phyloP scores from a whole-genome alignment of 345 rosid genomes.

The Populus euphratica region DNA sequence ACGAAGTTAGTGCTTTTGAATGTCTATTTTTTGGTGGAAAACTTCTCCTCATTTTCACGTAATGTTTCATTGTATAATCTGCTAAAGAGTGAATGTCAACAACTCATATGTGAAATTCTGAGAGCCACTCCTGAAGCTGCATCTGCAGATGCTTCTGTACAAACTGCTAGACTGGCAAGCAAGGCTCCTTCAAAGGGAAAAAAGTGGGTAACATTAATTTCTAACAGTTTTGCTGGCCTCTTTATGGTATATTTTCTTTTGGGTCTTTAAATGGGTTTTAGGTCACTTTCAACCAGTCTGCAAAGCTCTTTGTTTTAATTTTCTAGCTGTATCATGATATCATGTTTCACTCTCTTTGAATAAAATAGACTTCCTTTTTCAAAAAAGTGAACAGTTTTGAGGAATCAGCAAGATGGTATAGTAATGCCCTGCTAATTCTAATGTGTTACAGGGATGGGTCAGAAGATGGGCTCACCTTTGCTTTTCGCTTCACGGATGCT shows the following conservation, averaged over 20 bases:
- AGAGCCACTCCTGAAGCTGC: slow-evolving; percentile 99
- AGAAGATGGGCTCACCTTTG: slow-evolving; percentile 88
- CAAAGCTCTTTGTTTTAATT: not conserved
- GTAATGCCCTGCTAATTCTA: slow-evolving; percentile 26
- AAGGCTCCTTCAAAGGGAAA: slow-evolving; percentile 71
- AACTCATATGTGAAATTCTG: slow-evolving; percentile 95
- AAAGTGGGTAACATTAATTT: slow-evolving; percentile 40
- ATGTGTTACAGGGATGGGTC: slow-evolving; percentile 67
- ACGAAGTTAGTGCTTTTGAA: not conserved
- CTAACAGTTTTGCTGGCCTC: not conserved
- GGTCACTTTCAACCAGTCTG: not conserved
- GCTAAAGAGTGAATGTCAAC: slow-evolving; percentile 95
- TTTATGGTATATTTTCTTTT: not conserved
- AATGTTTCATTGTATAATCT: slow-evolving; percentile 16
- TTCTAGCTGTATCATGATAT: not conserved
- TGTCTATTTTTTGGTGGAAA: not conserved
- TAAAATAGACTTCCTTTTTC: not conserved
- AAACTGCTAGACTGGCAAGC: slow-evolving; percentile 92
- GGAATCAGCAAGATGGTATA: slow-evolving; percentile 3
- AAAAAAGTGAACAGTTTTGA: not conserved
- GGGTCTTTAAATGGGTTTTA: not conserved
- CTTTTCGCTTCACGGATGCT: slow-evolving; percentile 94
- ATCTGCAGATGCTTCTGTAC: slow-evolving; percentile 93
- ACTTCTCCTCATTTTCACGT: slow-evolving; percentile 6
- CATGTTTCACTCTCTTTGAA: not conserved